A percentile compares a stretch with the other conserved stretches of the same genome.
phyloP scores from a whole-genome alignment of 768 basidiomycete genomes.

The Russula olivacea region DNA sequence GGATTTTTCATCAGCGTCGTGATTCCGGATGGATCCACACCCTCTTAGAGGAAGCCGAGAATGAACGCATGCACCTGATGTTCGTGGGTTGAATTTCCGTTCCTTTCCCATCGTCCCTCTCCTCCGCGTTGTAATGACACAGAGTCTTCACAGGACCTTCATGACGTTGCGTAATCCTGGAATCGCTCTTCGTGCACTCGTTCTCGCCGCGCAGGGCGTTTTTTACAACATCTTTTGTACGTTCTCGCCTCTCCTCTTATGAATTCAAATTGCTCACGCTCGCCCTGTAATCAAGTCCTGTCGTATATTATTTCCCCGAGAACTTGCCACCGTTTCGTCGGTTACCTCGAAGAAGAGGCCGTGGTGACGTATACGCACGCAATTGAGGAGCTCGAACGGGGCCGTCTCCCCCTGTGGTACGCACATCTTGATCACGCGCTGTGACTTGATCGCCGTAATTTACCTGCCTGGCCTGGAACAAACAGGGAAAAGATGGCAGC shows the following conservation, averaged over 20 bases:
- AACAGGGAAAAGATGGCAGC: constrained; percentile 62
- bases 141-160: constrained; percentile 65
- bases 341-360: constrained; percentile 91
- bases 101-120: neutral
- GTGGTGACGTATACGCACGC: constrained; percentile 84
- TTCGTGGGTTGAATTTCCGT: constrained; percentile 31
- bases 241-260: constrained; percentile 23
- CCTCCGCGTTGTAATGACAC: constrained; percentile 1
- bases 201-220: constrained; percentile 89
- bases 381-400: constrained; percentile 77
- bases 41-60: constrained; percentile 89
- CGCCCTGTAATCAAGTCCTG: constrained; percentile 47
- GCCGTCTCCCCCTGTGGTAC: constrained; percentile 76
- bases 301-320: constrained; percentile 72
- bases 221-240: constrained; percentile 85
- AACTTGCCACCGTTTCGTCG: constrained; percentile 87
- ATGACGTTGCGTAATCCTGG: constrained; percentile 86
- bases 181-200: constrained; percentile 68
- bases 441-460: neutral
- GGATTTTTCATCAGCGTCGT: constrained; percentile 34
- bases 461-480: neutral
- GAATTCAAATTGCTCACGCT: neutral
- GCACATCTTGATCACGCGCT: constrained; percentile 9
- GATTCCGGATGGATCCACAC: constrained; percentile 85
- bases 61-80: constrained; percentile 96